Conservation (phyloP, 108 stramenopile species). For the Hondaea fermentalgiana region DNA sequence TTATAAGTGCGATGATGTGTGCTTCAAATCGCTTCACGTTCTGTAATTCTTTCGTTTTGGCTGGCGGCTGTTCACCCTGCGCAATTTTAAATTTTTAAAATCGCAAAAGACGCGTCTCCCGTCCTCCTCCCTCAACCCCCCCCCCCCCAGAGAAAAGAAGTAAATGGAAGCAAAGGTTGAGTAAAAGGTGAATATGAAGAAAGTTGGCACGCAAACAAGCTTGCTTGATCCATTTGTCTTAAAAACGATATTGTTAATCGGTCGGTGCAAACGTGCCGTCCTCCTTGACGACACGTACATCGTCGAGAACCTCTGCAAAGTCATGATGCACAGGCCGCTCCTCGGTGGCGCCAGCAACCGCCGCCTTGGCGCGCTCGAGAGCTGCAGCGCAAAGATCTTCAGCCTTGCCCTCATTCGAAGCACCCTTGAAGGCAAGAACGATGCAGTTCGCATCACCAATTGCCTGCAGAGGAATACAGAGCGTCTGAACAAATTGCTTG, state of each 20-base stretch:
- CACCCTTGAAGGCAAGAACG: neutral
- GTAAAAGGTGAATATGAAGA: no score
- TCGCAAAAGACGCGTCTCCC: no score
- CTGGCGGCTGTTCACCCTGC: no score
- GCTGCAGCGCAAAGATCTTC: neutral
- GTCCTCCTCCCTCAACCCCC: no score
- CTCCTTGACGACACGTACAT: neutral
- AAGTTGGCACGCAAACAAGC: no score
- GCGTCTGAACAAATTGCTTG: neutral
- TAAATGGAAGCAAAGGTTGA: no score
- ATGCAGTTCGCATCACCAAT: neutral
- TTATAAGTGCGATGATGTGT: no score
- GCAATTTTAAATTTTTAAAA: no score
- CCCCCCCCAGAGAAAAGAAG: no score
- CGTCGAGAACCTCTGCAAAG: neutral
- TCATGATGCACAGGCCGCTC: neutral
- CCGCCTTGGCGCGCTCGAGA: neutral
- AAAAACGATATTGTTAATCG: neutral
- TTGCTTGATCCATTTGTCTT: neutral
- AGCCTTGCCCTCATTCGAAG: neutral
- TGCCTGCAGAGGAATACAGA: neutral
- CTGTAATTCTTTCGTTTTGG: no score
- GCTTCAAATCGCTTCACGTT: no score
- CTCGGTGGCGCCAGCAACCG: neutral
- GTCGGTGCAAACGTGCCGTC: neutral